phyloP scores from a whole-genome alignment of 768 basidiomycete species.

The Boletus tylopilopsis region DNA sequence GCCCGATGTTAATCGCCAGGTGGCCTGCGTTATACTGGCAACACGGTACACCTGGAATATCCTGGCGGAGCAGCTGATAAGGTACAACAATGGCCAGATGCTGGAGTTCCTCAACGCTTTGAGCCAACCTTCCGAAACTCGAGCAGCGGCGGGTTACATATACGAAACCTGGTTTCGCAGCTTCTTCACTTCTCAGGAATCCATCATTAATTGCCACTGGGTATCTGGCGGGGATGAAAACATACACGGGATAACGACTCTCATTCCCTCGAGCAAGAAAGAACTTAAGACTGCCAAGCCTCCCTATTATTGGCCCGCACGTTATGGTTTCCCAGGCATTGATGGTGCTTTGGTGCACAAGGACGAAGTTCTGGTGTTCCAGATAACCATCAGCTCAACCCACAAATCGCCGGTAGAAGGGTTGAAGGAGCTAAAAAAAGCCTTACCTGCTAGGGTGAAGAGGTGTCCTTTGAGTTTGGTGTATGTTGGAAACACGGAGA shows the following conservation, averaged over 20 bases:
- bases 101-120: neutral
- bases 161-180: neutral
- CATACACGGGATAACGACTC: neutral
- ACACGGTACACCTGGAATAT: neutral
- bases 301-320: neutral
- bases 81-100: neutral
- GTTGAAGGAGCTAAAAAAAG: too few relatives aligned
- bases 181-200: neutral
- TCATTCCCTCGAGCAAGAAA: neutral
- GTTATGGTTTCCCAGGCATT: neutral
- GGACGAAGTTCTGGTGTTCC: too few relatives aligned
- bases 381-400: too few relatives aligned
- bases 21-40: neutral
- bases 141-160: neutral
- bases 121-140: neutral
- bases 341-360: too few relatives aligned
- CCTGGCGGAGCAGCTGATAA: neutral
- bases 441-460: too few relatives aligned
- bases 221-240: too few relatives aligned
- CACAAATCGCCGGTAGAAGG: too few relatives aligned
- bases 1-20: fast-evolving
- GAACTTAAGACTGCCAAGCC: neutral
- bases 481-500: too few relatives aligned
- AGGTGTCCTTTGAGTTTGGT: too few relatives aligned
- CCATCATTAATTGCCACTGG: neutral